Conservation (phyloP, 805 yeast species). For the Candida oleophila region DNA sequence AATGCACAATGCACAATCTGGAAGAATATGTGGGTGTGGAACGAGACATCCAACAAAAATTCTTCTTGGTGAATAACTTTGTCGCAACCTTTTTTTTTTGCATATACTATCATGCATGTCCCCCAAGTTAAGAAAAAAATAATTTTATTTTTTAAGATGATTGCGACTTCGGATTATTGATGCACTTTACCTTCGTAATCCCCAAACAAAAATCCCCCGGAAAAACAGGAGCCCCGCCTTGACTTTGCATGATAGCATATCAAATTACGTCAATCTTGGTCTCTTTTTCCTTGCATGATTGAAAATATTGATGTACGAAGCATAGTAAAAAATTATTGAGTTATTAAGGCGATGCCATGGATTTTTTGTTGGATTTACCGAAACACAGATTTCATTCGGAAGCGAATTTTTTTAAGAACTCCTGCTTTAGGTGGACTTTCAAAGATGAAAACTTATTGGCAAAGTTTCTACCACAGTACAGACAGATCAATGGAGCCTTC, state of each 20-base stretch:
- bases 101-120: no score
- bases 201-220: neutral
- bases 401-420: slow-evolving; percentile 14
- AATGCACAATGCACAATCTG: neutral
- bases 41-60: neutral
- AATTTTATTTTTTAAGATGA: neutral
- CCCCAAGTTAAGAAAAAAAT: neutral
- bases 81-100: no score
- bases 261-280: neutral
- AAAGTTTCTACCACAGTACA: slow-evolving; percentile 24
- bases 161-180: neutral
- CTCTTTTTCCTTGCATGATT: no score
- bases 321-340: no score
- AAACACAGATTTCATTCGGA: no score
- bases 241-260: no score
- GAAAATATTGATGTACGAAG: neutral
- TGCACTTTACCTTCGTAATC: neutral
- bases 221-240: neutral
- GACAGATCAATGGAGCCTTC: slow-evolving; percentile 24
- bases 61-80: no score
- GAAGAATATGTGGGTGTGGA: neutral
- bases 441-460: slow-evolving; percentile 23
- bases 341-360: no score
- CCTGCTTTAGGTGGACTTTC: slow-evolving; percentile 27
- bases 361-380: no score